Conservation (phyloP, 495 filamentous ascomycete genomes). For the Extremus antarcticus region DNA sequence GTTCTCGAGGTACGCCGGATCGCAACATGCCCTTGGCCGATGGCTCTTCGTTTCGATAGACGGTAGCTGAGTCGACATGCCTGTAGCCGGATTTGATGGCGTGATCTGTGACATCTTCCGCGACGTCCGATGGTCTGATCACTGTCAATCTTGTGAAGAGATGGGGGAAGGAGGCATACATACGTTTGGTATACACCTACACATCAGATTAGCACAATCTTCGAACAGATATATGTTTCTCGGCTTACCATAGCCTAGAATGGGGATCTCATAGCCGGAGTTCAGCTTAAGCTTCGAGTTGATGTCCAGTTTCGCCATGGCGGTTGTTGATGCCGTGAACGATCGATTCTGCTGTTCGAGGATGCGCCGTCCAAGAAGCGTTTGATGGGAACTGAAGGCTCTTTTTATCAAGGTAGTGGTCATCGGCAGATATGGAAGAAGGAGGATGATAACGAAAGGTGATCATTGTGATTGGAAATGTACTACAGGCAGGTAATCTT, state of each 20-base stretch:
- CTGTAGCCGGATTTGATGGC: slow-evolving; percentile 62
- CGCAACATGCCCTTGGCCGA: slow-evolving; percentile 51
- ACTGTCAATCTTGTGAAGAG: slow-evolving; percentile 8
- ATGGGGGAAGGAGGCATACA: too few relatives aligned
- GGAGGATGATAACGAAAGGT: too few relatives aligned
- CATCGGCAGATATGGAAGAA: not conserved
- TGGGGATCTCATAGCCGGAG: slow-evolving; percentile 61
- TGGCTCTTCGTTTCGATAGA: slow-evolving; percentile 59
- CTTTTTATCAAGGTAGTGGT: not conserved
- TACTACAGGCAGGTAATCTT: too few relatives aligned
- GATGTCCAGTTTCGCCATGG: slow-evolving; percentile 50
- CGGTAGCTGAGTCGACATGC: slow-evolving; percentile 65
- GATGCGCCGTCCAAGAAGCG: not conserved
- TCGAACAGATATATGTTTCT: too few relatives aligned
- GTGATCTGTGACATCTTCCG: slow-evolving; percentile 47
- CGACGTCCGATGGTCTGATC: slow-evolving; percentile 41
- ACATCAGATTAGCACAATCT: too few relatives aligned
- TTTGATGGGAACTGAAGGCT: not conserved
- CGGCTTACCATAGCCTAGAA: slow-evolving; percentile 58
- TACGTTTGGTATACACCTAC: slow-evolving; percentile 66
- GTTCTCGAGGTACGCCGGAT: slow-evolving; percentile 45
- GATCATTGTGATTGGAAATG: too few relatives aligned
- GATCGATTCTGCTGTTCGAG: not conserved
- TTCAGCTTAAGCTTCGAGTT: slow-evolving; percentile 57
- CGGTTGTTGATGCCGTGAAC: slow-evolving; percentile 3